Evolutionary conservation across 2,329 filamentous ascomycete genomes (phyloP), one percentile per base, ranked within the genome.

Genomic region (Arthrocladium fulminans): DNA sequence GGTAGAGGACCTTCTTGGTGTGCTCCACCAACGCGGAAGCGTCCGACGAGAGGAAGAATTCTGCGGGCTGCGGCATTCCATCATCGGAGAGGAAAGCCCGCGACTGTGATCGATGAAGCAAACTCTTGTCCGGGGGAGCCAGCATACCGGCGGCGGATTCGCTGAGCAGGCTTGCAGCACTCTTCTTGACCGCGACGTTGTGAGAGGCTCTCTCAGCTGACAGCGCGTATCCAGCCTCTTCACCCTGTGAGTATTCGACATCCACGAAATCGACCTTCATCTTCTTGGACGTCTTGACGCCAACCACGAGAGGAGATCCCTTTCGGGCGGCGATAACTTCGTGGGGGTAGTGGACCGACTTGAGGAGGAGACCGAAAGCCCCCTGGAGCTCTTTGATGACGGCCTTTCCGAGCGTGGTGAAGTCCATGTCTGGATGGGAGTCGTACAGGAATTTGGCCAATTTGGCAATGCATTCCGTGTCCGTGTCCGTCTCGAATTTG

Each of bases 261-360:
- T 98, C 92, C 66, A 98, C 92, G 64, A 98, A 98, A 74, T 98
- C 92, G 55, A 98, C 92, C 84, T 97, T 98, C 92, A 98, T 97
- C 75, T 94, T 94, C 77, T 86, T 94, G 72, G 88, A 79, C 49
- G 92, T 97, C 74, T 88, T 86, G 66, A 98, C 92, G 72, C 92
- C 92, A 61, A 98, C 88, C 56, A 98, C 92, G 53, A 98, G 80
- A 37, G 92, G 92, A 54, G 92, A 98, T 73, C 92, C 92, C 80
- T 98, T 98, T 62, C 92, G 88, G 66, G 92, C 92, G 48, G 92
- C 92, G 70, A 98, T 88, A 55, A 97, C 86, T 75, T 98, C 92
- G 66, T 96, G 88, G 52, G 92, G 92, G 75, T 88, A 98, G 79
- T 97, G 90, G 49, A 96, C 88, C 35, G 92, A 98, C 78, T 97